Conservation (phyloP, 116 monocot genomes). For the Phalaenopsis hybrid region DNA sequence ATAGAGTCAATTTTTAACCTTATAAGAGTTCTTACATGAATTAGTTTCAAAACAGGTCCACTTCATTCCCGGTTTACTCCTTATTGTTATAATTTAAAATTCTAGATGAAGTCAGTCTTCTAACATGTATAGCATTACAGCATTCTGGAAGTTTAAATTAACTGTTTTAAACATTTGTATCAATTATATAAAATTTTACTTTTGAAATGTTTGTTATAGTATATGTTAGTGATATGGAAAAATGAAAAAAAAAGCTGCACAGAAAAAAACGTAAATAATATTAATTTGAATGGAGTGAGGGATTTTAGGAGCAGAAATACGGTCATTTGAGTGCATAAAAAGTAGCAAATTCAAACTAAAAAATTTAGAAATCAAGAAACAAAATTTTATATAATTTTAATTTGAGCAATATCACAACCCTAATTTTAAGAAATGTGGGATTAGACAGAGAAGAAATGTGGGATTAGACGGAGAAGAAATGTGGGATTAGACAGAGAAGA, state of each 20-base stretch:
- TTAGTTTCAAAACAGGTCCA: neutral
- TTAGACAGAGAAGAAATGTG: slow-evolving; percentile 11
- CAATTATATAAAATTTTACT: neutral
- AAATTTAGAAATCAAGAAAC: neutral
- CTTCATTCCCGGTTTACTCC: neutral
- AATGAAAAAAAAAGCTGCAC: neutral
- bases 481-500: no score
- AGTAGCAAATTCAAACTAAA: neutral
- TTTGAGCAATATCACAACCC: no score
- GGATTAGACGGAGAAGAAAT: no score
- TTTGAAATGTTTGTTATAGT: neutral
- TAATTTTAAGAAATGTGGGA: no score
- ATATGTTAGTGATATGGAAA: neutral
- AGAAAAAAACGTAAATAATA: neutral
- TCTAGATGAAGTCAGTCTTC: neutral
- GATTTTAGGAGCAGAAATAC: neutral
- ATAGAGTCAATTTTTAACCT: neutral
- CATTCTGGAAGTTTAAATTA: neutral
- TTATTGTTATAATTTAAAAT: neutral
- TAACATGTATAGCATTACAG: neutral
- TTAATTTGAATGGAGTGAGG: neutral
- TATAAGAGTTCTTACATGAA: neutral
- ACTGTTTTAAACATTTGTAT: neutral
- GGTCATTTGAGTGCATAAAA: neutral
- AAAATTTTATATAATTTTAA: neutral